These are phyloP conservation scores for Amanita molliuscula DNA, from an alignment of 768 basidiomycete species.

Conservation along the genomic window DNA sequence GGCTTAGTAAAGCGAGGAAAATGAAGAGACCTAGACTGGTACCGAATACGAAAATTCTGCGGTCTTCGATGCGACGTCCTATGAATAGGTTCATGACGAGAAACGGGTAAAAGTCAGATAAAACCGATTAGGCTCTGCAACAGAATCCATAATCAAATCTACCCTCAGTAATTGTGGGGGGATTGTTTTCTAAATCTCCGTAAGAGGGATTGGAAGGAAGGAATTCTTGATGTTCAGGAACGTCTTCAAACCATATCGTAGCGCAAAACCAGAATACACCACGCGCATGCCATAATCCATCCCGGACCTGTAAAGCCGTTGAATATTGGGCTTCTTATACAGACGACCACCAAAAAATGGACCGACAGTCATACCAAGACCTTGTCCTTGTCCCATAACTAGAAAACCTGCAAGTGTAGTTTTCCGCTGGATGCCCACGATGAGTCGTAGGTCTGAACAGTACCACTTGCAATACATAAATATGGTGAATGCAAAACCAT, in stretches of 20 bases:
- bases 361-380: constrained; percentile 48
- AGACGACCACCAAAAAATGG: constrained; percentile 56
- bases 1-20: constrained; percentile 38
- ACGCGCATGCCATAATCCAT: constrained; percentile 52
- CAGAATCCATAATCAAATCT: background rate
- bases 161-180: background rate
- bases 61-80: constrained; percentile 50
- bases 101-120: constrained; percentile 41
- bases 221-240: constrained; percentile 12
- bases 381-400: constrained; percentile 57
- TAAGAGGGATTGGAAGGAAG: background rate
- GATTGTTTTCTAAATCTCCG: background rate
- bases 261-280: constrained; percentile 37
- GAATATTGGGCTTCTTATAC: constrained; percentile 44
- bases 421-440: constrained; percentile 52
- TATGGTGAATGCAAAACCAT: constrained; percentile 47
- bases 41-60: constrained; percentile 45
- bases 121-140: background rate
- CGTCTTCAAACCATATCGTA: constrained; percentile 28
- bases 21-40: constrained; percentile 41
- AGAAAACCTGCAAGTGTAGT: constrained; percentile 55
- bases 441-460: constrained; percentile 56
- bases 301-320: constrained; percentile 62
- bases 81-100: constrained; percentile 50
- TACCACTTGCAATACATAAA: constrained; percentile 65